Evolutionary conservation across 2,329 filamentous ascomycete genomes (phyloP), one percentile per base, ranked within the genome.

Genomic region (Teratosphaeria nubilosa): DNA sequence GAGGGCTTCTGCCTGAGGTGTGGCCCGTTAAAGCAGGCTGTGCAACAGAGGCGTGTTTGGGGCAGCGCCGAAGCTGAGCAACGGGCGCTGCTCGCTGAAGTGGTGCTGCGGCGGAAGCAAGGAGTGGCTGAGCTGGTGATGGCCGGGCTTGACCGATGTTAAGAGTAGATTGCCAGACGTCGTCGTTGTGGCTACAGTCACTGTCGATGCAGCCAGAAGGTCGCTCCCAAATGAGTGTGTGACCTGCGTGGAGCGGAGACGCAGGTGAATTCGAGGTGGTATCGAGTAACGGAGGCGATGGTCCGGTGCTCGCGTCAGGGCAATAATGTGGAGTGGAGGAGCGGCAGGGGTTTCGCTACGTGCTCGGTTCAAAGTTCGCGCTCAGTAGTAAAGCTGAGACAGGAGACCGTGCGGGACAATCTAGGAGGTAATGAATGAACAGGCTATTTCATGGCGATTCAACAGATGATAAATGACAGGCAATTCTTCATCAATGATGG

Each of bases 11-110:
- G 48, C 31, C 24, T 56, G 54, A 16, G 10, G 22, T 32, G 20
- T 22, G 56, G 53, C 27, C 32, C 31, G 16, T n/a, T 41, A 51
- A 30, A 54, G 45, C 51, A 56, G 53, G 56, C 32, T 32, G 58
- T 58, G 51, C 41, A 50, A 60, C 58, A 53, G 52, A 32, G 58
- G 55, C 58, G 45, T 56, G 52, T 30, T 58, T 58, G 30, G 55
- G 37, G 34, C 34, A 41, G 34, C 34, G 34, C 34, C 34, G 16
- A 41, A 5, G 34, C 34, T 41, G 34, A n/a, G 34, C 34, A 14
- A 48, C 3, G 41, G 16, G 41, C 41, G 41, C 41, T 22, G 41
- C 41, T 48, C 41, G 41, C 41, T 24, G 16, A 11, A 24, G 41
- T 48, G 41, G 41, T 48, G 41, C 41, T 48, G 41, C 4, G 41